Conservation (phyloP, 768 basidiomycete genomes). For the Boletus subparvulus region DNA sequence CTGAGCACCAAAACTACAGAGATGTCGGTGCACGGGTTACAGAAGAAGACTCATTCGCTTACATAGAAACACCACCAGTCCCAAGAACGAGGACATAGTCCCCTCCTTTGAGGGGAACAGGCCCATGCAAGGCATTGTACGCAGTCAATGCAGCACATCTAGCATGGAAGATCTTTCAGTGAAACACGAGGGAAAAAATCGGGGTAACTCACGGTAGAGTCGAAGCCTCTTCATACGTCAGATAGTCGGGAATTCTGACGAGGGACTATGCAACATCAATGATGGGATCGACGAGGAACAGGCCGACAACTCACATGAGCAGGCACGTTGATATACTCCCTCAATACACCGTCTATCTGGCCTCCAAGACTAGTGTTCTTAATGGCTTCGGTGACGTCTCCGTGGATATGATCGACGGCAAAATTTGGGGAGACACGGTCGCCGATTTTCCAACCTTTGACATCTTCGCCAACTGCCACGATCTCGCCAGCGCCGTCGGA, state of each 20-base stretch:
- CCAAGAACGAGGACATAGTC: constrained; percentile 51
- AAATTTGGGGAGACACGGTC: constrained; percentile 60
- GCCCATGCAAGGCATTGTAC: constrained; percentile 57
- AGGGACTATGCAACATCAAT: constrained; percentile 37
- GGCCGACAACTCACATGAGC: too few species aligned
- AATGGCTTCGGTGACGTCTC: constrained; percentile 39
- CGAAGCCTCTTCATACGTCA: constrained; percentile 63
- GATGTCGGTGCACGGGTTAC: neutral
- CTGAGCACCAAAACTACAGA: constrained; percentile 52
- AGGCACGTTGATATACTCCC: too few species aligned
- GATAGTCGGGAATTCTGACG: constrained; percentile 52
- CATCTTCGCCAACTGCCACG: constrained; percentile 32
- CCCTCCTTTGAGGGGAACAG: constrained; percentile 41
- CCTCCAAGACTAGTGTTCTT: constrained; percentile 42
- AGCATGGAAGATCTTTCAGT: neutral
- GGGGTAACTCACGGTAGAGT: constrained; percentile 50
- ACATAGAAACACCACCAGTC: constrained; percentile 59
- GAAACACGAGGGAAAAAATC: neutral
- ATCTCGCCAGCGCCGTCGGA: constrained; percentile 62
- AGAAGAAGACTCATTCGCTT: constrained; percentile 4
- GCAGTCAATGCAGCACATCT: constrained; percentile 65
- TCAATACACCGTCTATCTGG: constrained; percentile 21
- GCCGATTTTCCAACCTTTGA: constrained; percentile 50
- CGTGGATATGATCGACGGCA: constrained; percentile 45
- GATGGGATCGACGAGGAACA: constrained; percentile 9